A percentile compares a stretch with the other conserved stretches of the same genome.
These are phyloP conservation scores for Cutaneotrichosporon sp. DNA, from an alignment of 1,284 basidiomycete genomes.

Conservation along the genomic window DNA sequence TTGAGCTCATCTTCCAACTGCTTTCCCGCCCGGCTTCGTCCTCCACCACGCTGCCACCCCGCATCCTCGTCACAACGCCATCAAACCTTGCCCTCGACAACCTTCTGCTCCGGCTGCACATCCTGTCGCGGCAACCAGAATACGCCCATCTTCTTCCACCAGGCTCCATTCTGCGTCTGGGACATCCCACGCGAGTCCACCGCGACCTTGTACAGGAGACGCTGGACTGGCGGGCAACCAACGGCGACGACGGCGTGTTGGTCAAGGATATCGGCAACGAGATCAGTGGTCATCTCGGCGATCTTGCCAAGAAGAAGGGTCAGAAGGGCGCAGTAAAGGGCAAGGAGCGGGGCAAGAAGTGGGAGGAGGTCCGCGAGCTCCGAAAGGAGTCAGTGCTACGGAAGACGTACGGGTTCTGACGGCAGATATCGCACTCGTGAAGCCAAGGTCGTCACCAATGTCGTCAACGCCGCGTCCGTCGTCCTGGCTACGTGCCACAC, in stretches of 20 bases:
- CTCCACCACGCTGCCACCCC: slow-evolving; percentile 43
- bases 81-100: slow-evolving; percentile 60
- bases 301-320: slow-evolving; percentile 71
- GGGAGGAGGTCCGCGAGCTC: slow-evolving; percentile 84
- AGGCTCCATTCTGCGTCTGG: slow-evolving; percentile 64
- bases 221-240: slow-evolving; percentile 76
- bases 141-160: slow-evolving; percentile 39
- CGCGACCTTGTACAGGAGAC: slow-evolving; percentile 69
- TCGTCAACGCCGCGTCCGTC: slow-evolving; percentile 72
- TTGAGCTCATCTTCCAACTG: slow-evolving; percentile 82
- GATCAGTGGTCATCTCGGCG: slow-evolving; percentile 62
- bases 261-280: slow-evolving; percentile 81
- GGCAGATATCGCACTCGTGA: slow-evolving; percentile 78
- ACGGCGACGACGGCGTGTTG: slow-evolving; percentile 71
- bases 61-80: slow-evolving; percentile 53
- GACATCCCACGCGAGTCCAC: slow-evolving; percentile 90
- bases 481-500: slow-evolving; percentile 91
- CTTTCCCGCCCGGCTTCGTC: slow-evolving; percentile 48
- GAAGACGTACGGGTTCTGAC: neutral
- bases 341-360: slow-evolving; percentile 74
- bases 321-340: slow-evolving; percentile 58
- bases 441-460: slow-evolving; percentile 69
- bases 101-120: slow-evolving; percentile 68
- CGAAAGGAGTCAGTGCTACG: slow-evolving; percentile 70
- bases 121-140: slow-evolving; percentile 18